phyloP scores from a whole-genome alignment of 208 protist species.

The Tritrichomonas foetus region DNA sequence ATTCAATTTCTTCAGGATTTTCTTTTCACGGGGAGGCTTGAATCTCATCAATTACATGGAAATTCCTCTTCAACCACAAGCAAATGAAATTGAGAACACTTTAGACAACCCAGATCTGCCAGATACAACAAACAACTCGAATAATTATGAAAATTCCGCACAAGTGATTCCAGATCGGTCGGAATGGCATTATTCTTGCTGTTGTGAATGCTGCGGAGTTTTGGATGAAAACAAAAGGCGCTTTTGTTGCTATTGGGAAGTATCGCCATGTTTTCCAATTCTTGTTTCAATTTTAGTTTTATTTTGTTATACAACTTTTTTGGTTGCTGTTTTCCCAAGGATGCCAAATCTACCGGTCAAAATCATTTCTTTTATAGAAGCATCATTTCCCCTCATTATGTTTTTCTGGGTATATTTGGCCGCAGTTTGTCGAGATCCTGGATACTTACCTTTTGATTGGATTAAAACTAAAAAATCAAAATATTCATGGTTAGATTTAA shows the following conservation, averaged over 20 bases:
- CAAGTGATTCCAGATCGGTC: too few relatives aligned
- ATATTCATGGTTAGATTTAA: not conserved
- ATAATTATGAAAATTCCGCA: too few relatives aligned
- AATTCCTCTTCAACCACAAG: too few relatives aligned
- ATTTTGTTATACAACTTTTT: not conserved
- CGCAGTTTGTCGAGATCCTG: not conserved
- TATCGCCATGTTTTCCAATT: not conserved
- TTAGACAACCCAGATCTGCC: too few relatives aligned
- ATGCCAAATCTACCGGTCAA: not conserved
- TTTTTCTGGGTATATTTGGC: slow-evolving; percentile 1
- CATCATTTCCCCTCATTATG: not conserved
- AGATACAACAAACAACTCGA: too few relatives aligned
- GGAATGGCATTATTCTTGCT: too few relatives aligned
- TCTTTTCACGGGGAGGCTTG: too few relatives aligned
- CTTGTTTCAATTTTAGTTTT: not conserved
- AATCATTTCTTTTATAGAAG: not conserved
- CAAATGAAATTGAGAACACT: too few relatives aligned
- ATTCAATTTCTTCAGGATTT: too few relatives aligned
- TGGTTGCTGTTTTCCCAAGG: not conserved
- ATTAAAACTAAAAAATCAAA: not conserved
- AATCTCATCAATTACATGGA: too few relatives aligned
- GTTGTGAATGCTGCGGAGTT: not conserved
- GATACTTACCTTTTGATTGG: slow-evolving; percentile 15
- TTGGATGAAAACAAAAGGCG: not conserved
- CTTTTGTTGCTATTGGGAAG: not conserved